Base-by-base conservation (phyloP, 305 asterid species). In the Withania somnifera region DNA sequence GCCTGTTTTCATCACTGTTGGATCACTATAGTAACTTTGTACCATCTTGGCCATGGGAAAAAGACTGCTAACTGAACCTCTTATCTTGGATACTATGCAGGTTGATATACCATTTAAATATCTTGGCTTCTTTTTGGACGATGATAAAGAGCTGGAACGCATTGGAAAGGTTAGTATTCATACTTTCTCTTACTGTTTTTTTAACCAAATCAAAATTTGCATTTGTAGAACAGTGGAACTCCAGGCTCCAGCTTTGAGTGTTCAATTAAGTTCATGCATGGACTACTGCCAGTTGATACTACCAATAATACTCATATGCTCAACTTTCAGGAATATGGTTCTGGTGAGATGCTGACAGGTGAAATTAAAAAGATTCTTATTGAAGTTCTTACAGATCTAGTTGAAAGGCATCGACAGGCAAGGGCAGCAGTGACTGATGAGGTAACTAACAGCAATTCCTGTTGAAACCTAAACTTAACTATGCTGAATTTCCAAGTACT, bases 71-170 rank as follows among this genome's bases (percentile, higher is more conserved):
- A 45, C 38, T 71, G 8, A 22, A 45, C 24, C 79, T 40, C 63
- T 54, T 30, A 34, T 53, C 54, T 77, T 75, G 30, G 67, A 50
- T 50, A 50, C 50, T 81, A 11, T 78, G 77, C 91, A 96, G 98
- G 98, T 96, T 19, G 99, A 96, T 84, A 92, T 96, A 84, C 78
- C 99, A 3, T 38, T 94, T 54, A 96, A 96, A 71, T 96, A 96
- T 87, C 98, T 96, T 32, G 92, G 97, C 20, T 96, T 96, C 86
- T 94, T 96, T 90, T 90, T 96, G 90, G 99, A 96, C 30, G 98
- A 96, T 63, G 98, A 96, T 83, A 84, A 82, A 4, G 99, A 94
- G 86, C 95, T 94, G 40, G 95, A 93, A 63, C 86, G 86, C 80
- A 92, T 93, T 71, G 84, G 87, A 84, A 89, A 81, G 80, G 98